A percentile compares a stretch with the other conserved stretches of the same genome.
Evolutionary conservation across 441 rosid genomes (phyloP).

Genomic region (Raphanus hybrid): DNA sequence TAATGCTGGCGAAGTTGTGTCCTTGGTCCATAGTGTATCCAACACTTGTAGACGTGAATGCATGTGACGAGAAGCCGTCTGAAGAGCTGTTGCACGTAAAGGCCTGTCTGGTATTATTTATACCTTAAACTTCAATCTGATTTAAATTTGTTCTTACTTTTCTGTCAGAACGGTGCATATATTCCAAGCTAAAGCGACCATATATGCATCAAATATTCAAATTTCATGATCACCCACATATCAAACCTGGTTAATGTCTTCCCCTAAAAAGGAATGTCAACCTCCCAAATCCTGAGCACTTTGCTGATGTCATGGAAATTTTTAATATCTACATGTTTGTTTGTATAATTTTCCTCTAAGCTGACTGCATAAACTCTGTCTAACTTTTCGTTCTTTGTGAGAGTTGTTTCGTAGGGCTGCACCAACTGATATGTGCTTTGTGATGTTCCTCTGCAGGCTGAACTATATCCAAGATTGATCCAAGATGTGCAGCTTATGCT

Average conservation of each 20-base stretch:
- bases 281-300: slow-evolving; percentile 7
- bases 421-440: slow-evolving; percentile 32
- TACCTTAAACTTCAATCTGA: slow-evolving; percentile 24
- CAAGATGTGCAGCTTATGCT: slow-evolving; percentile 98
- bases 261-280: not conserved
- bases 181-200: slow-evolving; percentile 27
- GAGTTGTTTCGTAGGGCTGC: slow-evolving; percentile 21
- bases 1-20: slow-evolving; percentile 86
- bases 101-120: slow-evolving; percentile 78
- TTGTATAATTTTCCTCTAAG: not conserved
- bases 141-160: slow-evolving; percentile 19
- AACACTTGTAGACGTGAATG: slow-evolving; percentile 86
- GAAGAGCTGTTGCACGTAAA: slow-evolving; percentile 88
- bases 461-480: slow-evolving; percentile 86
- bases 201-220: not conserved
- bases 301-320: slow-evolving; percentile 14
- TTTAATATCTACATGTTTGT: slow-evolving; percentile 14
- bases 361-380: slow-evolving; percentile 5
- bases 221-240: slow-evolving; percentile 11
- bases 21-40: slow-evolving; percentile 97
- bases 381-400: not conserved
- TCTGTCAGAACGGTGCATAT: slow-evolving; percentile 13
- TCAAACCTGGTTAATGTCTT: slow-evolving; percentile 15
- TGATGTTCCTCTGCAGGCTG: slow-evolving; percentile 66
- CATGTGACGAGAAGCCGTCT: slow-evolving; percentile 73